Conservation (phyloP, 257 asterid genomes). For the Mitragyna speciosa region DNA sequence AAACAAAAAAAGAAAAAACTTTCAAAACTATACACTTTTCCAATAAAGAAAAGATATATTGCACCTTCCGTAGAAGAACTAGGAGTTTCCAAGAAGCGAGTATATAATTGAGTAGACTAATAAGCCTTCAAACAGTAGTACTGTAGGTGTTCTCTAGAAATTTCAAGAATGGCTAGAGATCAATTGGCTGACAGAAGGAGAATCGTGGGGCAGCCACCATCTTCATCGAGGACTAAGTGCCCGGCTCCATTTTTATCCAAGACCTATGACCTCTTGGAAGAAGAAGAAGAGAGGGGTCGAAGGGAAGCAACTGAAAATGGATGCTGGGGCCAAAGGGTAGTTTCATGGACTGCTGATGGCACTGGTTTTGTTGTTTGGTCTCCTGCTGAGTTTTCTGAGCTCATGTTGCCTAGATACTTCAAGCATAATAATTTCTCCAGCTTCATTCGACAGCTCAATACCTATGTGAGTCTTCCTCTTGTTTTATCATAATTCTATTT, state of each 20-base stretch:
- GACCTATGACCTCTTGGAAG: conserved; percentile 58
- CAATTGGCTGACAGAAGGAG: background rate
- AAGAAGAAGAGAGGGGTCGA: conserved; percentile 31
- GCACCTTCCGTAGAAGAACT: conserved; percentile 19
- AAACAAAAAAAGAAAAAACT: too few relatives aligned
- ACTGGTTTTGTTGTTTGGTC: conserved; percentile 37
- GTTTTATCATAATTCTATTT: background rate
- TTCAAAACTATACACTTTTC: too few relatives aligned
- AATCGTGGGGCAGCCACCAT: conserved; percentile 9
- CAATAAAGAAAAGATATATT: background rate
- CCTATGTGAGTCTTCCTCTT: conserved; percentile 30
- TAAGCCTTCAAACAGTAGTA: background rate
- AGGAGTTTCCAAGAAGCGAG: conserved; percentile 27
- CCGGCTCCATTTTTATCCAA: conserved; percentile 64
- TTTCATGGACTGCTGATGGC: conserved; percentile 40
- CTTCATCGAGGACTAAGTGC: conserved; percentile 31
- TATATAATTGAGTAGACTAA: background rate
- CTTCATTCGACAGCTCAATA: conserved; percentile 41
- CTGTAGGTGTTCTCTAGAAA: background rate
- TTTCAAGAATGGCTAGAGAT: conserved; percentile 24
- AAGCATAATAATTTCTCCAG: conserved; percentile 44
- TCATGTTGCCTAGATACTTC: conserved; percentile 36
- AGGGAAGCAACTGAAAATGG: background rate
- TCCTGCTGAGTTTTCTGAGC: conserved; percentile 32
- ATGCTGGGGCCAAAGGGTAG: conserved; percentile 10